These are phyloP conservation scores for Heliophila coronopifolia DNA, from an alignment of 441 rosid species.

Conservation along the genomic window DNA sequence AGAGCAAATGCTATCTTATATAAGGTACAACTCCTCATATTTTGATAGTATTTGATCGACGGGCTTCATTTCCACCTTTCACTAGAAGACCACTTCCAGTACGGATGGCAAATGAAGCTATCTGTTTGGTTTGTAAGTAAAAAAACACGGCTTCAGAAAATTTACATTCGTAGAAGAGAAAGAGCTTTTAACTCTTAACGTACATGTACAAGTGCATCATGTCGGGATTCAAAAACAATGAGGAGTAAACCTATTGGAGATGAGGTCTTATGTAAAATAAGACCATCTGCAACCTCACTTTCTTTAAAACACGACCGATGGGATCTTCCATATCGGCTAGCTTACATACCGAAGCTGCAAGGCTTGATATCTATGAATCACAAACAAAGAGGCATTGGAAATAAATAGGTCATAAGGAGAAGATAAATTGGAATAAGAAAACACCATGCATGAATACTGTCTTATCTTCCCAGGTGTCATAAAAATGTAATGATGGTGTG, in stretches of 20 bases:
- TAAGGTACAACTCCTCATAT: slow-evolving; percentile 47
- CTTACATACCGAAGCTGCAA: slow-evolving; percentile 66
- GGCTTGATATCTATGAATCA: slow-evolving; percentile 67
- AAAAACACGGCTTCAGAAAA: slow-evolving; percentile 11
- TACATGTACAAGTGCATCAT: slow-evolving; percentile 97
- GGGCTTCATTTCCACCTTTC: slow-evolving; percentile 98
- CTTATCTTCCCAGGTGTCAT: too few species aligned
- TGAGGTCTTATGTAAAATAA: slow-evolving; percentile 85
- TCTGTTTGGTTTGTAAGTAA: slow-evolving; percentile 44
- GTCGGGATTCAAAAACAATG: slow-evolving; percentile 94
- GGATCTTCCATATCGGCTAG: slow-evolving; percentile 98
- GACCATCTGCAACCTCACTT: slow-evolving; percentile 94
- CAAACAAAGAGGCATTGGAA: too few species aligned
- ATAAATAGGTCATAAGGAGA: too few species aligned
- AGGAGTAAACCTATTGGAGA: slow-evolving; percentile 93
- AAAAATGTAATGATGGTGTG: too few species aligned
- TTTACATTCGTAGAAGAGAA: neutral
- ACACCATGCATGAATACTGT: too few species aligned
- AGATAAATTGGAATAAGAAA: too few species aligned
- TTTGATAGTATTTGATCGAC: slow-evolving; percentile 75
- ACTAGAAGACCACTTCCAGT: slow-evolving; percentile 92
- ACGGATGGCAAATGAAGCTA: slow-evolving; percentile 89
- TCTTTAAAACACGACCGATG: slow-evolving; percentile 73
- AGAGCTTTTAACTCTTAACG: neutral
- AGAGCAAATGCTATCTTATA: slow-evolving; percentile 88